Percentiles rank a stretch among this genome's conserved stretches.
phyloP scores from a whole-genome alignment of 306 rosid species.

The Trichosanthes truncata region DNA sequence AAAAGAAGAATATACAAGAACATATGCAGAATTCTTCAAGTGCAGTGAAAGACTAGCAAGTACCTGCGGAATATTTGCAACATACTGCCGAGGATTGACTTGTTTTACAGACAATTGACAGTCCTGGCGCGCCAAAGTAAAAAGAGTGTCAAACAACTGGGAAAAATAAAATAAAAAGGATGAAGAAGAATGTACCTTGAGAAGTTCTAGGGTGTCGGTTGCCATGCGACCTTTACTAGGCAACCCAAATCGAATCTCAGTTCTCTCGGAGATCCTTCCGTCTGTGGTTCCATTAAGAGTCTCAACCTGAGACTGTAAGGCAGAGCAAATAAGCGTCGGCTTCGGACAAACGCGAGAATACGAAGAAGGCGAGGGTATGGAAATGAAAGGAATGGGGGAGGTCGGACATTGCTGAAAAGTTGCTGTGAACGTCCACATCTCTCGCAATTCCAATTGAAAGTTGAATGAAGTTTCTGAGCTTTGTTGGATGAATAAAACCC shows the following conservation, averaged over 20 bases:
- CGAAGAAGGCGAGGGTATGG: not conserved
- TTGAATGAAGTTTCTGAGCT: not conserved
- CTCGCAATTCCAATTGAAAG: not conserved
- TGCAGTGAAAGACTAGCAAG: not conserved
- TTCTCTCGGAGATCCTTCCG: constrained; percentile 16
- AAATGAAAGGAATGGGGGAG: not conserved
- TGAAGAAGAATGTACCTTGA: constrained; percentile 33
- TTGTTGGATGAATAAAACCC: not conserved
- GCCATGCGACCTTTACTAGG: constrained; percentile 97
- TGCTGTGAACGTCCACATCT: constrained; percentile 9
- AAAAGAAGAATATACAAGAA: not conserved
- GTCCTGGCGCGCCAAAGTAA: constrained; percentile 20
- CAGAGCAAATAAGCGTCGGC: constrained; percentile 17
- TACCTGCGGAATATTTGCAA: constrained; percentile 83
- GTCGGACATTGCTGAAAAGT: constrained; percentile 19
- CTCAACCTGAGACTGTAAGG: constrained; percentile 32
- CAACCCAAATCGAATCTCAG: constrained; percentile 64
- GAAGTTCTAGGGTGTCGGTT: constrained; percentile 70
- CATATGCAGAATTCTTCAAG: not conserved
- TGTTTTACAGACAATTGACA: constrained; percentile 89
- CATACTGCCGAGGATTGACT: constrained; percentile 81
- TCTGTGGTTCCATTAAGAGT: constrained; percentile 34
- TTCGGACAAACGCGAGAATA: constrained; percentile 5
- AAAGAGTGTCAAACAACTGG: not conserved
- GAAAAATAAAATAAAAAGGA: not conserved